Evolutionary conservation across 2,329 filamentous ascomycete genomes (phyloP).

Genomic region (Fusarium azukiicola): DNA sequence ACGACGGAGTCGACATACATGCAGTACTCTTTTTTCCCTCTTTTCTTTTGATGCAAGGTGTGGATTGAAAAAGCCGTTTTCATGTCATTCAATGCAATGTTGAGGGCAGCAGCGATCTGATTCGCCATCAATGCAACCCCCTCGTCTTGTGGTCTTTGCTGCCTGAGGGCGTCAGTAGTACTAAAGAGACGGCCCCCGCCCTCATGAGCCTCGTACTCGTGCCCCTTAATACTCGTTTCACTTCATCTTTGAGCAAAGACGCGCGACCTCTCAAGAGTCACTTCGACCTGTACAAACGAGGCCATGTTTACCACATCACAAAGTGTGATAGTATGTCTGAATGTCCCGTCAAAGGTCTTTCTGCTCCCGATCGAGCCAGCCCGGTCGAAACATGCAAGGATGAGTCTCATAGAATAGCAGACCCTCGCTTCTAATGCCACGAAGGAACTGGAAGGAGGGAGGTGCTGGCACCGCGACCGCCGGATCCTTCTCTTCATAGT

Average conservation of each 20-base stretch:
- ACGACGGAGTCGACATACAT: neutral
- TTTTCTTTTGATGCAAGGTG: no score
- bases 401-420: neutral
- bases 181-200: conserved; percentile 1
- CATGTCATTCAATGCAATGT: no score
- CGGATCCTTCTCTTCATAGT: neutral
- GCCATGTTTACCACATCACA: neutral
- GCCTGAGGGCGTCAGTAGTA: neutral
- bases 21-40: neutral
- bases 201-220: neutral
- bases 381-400: neutral
- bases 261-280: neutral
- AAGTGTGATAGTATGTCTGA: neutral
- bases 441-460: neutral
- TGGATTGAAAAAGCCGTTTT: no score
- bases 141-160: neutral
- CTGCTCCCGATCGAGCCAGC: neutral
- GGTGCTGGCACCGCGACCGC: neutral
- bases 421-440: neutral
- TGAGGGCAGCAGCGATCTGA: neutral
- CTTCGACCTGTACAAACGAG: neutral
- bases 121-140: neutral
- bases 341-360: neutral
- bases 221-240: neutral
- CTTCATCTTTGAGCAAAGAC: neutral